Conservation (phyloP, 345 rosid species). For the Populus davidiana region DNA sequence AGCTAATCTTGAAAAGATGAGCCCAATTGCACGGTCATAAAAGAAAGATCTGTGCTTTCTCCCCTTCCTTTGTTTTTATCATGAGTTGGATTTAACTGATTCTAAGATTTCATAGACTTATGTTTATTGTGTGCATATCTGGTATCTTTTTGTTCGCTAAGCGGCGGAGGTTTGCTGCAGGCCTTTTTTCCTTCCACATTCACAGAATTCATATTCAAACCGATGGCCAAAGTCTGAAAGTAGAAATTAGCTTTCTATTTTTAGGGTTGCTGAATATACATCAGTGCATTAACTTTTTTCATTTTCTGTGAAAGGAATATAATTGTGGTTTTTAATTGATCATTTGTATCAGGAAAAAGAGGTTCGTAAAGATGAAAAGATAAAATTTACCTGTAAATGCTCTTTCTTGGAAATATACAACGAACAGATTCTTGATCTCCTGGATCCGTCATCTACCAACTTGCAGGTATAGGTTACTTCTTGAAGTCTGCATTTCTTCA, state of each 20-base stretch:
- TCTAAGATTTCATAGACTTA: not conserved
- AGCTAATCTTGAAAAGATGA: not conserved
- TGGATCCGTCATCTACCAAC: constrained; percentile 81
- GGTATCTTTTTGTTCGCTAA: not conserved
- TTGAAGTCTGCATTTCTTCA: not conserved
- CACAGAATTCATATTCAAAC: not conserved
- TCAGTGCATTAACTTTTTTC: not conserved
- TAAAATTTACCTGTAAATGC: constrained; percentile 80
- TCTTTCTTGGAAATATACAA: constrained; percentile 97
- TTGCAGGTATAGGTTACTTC: constrained; percentile 58
- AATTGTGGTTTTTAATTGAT: not conserved
- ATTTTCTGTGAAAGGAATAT: not conserved
- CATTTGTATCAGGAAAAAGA: constrained; percentile 69
- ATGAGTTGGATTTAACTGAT: not conserved
- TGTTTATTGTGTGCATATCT: not conserved
- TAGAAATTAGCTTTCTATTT: constrained; percentile 1
- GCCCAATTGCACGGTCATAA: not conserved
- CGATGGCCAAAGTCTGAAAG: not conserved
- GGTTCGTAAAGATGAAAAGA: constrained; percentile 71
- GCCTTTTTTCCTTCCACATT: not conserved
- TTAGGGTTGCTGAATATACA: not conserved
- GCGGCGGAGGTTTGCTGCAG: not conserved
- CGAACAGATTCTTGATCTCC: constrained; percentile 92
- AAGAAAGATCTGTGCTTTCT: not conserved
- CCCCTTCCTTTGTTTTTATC: not conserved